phyloP scores from a whole-genome alignment of 441 rosid species.

The Eruca vesicaria region DNA sequence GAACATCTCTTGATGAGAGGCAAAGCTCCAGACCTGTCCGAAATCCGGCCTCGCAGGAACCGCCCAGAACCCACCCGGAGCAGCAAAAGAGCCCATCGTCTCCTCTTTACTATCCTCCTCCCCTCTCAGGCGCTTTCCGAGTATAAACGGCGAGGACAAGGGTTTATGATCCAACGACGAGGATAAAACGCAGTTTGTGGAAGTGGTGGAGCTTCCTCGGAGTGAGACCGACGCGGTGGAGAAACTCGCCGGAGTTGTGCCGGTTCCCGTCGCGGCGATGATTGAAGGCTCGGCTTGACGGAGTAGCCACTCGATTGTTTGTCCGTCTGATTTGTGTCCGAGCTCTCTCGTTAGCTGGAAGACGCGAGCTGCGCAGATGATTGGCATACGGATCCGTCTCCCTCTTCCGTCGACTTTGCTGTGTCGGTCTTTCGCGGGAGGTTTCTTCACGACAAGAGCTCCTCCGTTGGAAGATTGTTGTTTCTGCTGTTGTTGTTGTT shows the following conservation, averaged over 20 bases:
- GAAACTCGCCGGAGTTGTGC: conserved; percentile 88
- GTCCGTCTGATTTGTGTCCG: conserved; percentile 95
- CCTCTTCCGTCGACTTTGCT: conserved; percentile 97
- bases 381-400: conserved; percentile 91
- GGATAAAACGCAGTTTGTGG: conserved; percentile 37
- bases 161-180: conserved; percentile 67
- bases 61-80: conserved; percentile 81
- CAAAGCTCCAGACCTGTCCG: conserved; percentile 76
- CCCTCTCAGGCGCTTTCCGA: conserved; percentile 70
- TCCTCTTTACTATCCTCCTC: conserved; percentile 47
- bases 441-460: conserved; percentile 59
- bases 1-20: conserved; percentile 51
- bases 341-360: conserved; percentile 90
- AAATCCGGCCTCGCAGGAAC: conserved; percentile 77
- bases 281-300: conserved; percentile 98
- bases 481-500: conserved; percentile 7
- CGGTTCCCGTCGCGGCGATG: conserved; percentile 91
- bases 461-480: conserved; percentile 43
- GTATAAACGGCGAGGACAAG: conserved; percentile 61
- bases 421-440: conserved; percentile 92
- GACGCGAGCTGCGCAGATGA: conserved; percentile 92
- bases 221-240: conserved; percentile 70
- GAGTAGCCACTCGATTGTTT: conserved; percentile 94
- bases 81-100: conserved; percentile 42
- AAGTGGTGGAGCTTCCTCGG: conserved; percentile 47